Evolutionary conservation across 148 eudicot species (phyloP).

Genomic region (Chenopodium suecicum): DNA sequence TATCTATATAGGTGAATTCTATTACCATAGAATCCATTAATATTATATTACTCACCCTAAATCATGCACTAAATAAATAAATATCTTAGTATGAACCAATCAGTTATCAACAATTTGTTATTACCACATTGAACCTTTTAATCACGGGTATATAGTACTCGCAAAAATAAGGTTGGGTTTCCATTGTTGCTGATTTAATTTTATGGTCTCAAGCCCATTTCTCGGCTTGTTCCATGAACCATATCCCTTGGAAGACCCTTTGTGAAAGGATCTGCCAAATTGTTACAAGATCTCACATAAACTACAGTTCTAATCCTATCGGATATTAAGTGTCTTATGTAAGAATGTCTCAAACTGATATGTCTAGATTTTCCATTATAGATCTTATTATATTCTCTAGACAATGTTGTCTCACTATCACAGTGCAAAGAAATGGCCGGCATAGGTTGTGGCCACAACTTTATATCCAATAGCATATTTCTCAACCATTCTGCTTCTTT

Average conservation of each 20-base stretch:
- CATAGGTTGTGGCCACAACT: constrained; percentile 17
- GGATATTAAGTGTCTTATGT: not conserved
- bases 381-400: constrained; percentile 10
- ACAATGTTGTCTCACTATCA: constrained; percentile 17
- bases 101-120: too few species aligned
- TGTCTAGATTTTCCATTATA: constrained; percentile 17
- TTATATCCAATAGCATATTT: constrained; percentile 5
- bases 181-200: too few species aligned
- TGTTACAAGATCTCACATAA: constrained; percentile 6
- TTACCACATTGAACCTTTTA: too few species aligned
- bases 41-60: too few species aligned
- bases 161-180: too few species aligned
- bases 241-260: not conserved
- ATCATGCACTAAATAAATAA: too few species aligned
- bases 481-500: too few species aligned
- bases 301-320: constrained; percentile 14
- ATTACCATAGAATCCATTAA: too few species aligned
- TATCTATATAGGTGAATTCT: too few species aligned
- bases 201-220: not conserved
- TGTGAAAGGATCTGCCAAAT: not conserved
- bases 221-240: not conserved
- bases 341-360: constrained; percentile 24
- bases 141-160: too few species aligned
- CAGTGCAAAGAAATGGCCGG: constrained; percentile 8
- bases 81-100: too few species aligned